Base-by-base conservation (phyloP, 805 yeast genomes). In the Candida saitoana region DNA sequence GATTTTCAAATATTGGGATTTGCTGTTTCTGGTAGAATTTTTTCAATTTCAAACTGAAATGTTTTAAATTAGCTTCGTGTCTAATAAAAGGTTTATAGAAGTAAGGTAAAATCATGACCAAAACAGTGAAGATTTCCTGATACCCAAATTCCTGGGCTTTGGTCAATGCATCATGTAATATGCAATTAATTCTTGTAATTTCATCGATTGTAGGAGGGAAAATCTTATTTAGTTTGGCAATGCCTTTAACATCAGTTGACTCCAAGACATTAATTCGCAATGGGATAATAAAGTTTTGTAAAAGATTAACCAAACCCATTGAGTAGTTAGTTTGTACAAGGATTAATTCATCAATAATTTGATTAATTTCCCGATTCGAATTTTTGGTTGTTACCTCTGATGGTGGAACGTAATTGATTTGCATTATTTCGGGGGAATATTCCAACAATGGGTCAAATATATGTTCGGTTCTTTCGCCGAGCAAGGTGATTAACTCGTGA, bases 151-250 rank as follows among this genome's bases (percentile, higher is more conserved):
- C 78, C 2, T 68, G 54, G 0, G 97, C 91, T 12, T 74, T 61
- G 44, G 78, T 77, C 42, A 91, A 63, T 17, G 93, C 79, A 50
- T 85, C 95, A 47, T 85, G 75, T 44, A 87, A 79, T 3, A 91
- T 80, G 56, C 96, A 87, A 56, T 90, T 90, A 31, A 91, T 82
- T 54, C 97, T 73, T 8, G 95, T 86, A 14, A 91, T 82, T 64
- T 91, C 98, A 62, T 91, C 97, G 15, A 91, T 84, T 0, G 98
- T 91, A 1, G 97, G 97, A 2, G 98, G 97, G 55, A 91, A 89
- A 1, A 88, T 73, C 38, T 80, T 72, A 59, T 91, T 90, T 25
- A 90, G 70, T 49, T 80, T 79, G 2, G 82, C 61, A 2, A 85
- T 80, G 1, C 87, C 80, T 33, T 78, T 57, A 8, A 71, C 71